phyloP scores from a whole-genome alignment of 2,329 filamentous ascomycete genomes.

The Nigrograna mackinnonii region DNA sequence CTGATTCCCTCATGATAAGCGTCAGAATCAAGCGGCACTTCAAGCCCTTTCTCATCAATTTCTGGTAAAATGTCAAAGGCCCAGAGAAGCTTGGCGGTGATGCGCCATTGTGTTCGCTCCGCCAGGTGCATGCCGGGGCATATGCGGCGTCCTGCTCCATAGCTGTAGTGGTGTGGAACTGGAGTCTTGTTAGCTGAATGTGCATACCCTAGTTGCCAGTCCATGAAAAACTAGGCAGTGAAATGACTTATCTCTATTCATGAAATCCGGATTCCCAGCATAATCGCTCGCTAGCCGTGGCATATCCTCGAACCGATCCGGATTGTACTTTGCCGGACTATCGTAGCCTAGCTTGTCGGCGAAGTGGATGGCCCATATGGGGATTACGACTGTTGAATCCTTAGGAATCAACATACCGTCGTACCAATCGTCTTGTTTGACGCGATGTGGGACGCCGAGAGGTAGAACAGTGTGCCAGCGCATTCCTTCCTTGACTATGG shows the following conservation, averaged over 20 bases:
- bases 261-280: conserved; percentile 29
- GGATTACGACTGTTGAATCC: conserved; percentile 22
- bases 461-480: conserved; percentile 17
- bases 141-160: conserved; percentile 40
- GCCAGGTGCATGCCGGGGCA: conserved; percentile 61
- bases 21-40: conserved; percentile 36
- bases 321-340: conserved; percentile 30
- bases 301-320: conserved; percentile 29
- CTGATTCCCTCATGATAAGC: conserved; percentile 41
- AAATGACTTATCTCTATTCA: conserved; percentile 36
- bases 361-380: conserved; percentile 14
- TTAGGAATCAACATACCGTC: conserved; percentile 22
- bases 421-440: conserved; percentile 15
- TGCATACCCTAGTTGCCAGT: too few species aligned
- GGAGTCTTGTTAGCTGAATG: too few species aligned
- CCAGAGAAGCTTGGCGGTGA: conserved; percentile 58
- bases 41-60: conserved; percentile 43
- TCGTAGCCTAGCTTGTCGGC: conserved; percentile 9
- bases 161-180: conserved; percentile 14
- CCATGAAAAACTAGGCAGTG: too few species aligned
- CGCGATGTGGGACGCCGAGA: conserved; percentile 9
- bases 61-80: conserved; percentile 53
- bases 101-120: conserved; percentile 61
- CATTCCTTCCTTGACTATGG: conserved; percentile 22
- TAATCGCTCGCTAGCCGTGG: conserved; percentile 34